Evolutionary conservation across 2,329 filamentous ascomycete species (phyloP).

Genomic region (Paracoccidioides lutzii): DNA sequence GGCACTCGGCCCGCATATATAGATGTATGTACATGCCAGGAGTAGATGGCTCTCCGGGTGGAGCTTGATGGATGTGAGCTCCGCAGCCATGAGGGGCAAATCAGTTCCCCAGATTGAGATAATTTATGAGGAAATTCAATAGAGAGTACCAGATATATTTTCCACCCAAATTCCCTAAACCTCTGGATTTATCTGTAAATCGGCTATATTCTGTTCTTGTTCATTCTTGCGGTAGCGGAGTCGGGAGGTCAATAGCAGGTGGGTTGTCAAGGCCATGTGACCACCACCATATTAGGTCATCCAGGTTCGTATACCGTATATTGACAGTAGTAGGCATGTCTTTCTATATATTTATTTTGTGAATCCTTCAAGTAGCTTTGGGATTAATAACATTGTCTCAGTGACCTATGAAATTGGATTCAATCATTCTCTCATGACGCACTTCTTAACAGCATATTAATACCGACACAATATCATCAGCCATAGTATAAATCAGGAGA

Average conservation of each 20-base stretch:
- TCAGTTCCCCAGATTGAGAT: not conserved
- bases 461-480: not conserved
- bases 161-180: not conserved
- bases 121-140: not conserved
- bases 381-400: too few species aligned
- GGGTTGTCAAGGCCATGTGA: not conserved
- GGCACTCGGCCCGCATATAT: not conserved
- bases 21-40: slow-evolving; percentile 23
- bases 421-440: not conserved
- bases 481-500: not conserved
- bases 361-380: too few species aligned
- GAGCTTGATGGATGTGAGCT: slow-evolving; percentile 36
- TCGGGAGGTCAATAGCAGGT: too few species aligned
- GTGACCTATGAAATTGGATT: not conserved
- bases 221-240: not conserved
- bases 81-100: slow-evolving; percentile 25
- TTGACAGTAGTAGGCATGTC: too few species aligned
- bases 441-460: not conserved
- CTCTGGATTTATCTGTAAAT: not conserved
- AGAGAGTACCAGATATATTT: not conserved
- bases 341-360: too few species aligned
- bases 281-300: not conserved
- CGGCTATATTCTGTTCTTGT: not conserved
- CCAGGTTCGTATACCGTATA: not conserved
- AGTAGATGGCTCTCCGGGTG: slow-evolving; percentile 39